Conservation (phyloP, 2,329 filamentous ascomycete species). For the Colletotrichum sp. region DNA sequence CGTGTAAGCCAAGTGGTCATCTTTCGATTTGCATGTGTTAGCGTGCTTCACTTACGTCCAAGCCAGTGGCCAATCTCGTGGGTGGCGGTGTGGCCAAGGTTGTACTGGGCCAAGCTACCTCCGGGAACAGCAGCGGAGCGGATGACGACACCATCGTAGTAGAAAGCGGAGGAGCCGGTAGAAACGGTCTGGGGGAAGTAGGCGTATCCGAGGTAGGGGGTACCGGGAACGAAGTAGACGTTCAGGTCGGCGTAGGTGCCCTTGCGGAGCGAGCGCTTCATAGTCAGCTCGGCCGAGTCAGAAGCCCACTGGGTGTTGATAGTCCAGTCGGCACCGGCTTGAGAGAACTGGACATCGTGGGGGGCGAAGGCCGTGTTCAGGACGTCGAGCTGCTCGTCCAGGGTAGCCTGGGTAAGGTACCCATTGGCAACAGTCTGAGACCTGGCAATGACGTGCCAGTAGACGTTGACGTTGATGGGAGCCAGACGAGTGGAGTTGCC, state of each 20-base stretch:
- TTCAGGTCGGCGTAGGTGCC: conserved; percentile 48
- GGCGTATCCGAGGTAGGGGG: conserved; percentile 47
- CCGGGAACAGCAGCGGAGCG: conserved; percentile 40
- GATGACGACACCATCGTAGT: conserved; percentile 45
- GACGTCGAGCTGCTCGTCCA: conserved; percentile 44
- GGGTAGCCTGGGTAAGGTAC: conserved; percentile 35
- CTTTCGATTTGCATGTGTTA: neutral
- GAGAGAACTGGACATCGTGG: conserved; percentile 49
- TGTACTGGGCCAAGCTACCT: conserved; percentile 37
- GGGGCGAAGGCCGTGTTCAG: conserved; percentile 50
- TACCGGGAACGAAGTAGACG: conserved; percentile 50
- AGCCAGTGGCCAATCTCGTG: conserved; percentile 57
- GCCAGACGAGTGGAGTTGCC: conserved; percentile 25
- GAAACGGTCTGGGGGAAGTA: conserved; percentile 43
- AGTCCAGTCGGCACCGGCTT: conserved; percentile 48
- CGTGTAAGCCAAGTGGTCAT: neutral
- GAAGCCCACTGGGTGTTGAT: conserved; percentile 52
- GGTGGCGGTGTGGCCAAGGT: conserved; percentile 35
- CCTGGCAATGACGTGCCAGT: conserved; percentile 41
- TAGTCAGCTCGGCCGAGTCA: conserved; percentile 43
- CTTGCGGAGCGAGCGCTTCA: conserved; percentile 51
- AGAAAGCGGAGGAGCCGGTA: conserved; percentile 35
- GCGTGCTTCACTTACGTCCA: conserved; percentile 31
- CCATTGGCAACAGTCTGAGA: conserved; percentile 33
- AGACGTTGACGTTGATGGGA: conserved; percentile 41